Percentiles rank a stretch among this genome's conserved stretches.
phyloP scores from a whole-genome alignment of 2,329 filamentous ascomycete genomes.

The Aspergillus sp. region DNA sequence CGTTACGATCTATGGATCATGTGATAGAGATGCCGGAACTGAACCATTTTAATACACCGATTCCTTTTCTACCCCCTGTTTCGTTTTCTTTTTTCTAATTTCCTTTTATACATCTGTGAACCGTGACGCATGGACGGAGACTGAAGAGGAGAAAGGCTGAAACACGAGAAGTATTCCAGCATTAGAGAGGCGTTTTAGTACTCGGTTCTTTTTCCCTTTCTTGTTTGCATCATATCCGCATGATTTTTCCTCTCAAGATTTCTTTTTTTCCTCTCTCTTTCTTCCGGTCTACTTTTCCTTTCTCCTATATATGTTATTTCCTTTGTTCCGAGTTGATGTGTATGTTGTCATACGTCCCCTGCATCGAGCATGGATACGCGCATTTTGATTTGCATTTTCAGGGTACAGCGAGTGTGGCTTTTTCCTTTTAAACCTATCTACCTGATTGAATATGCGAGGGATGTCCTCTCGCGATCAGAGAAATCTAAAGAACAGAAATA shows the following conservation, averaged over 20 bases:
- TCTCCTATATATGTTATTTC: constrained; percentile 1
- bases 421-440: neutral
- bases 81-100: constrained; percentile 18
- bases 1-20: constrained; percentile 46
- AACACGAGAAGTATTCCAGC: constrained; percentile 26
- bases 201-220: constrained; percentile 11
- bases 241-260: constrained; percentile 14
- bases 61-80: constrained; percentile 12
- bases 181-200: constrained; percentile 32
- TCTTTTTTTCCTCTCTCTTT: constrained; percentile 2
- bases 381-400: constrained; percentile 24
- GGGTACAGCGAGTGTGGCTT: constrained; percentile 23
- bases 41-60: constrained; percentile 20
- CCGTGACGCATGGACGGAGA: constrained; percentile 9
- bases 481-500: too few species aligned
- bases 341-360: constrained; percentile 68
- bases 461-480: too few species aligned
- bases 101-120: constrained; percentile 13
- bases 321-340: constrained; percentile 66
- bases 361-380: constrained; percentile 20
- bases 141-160: constrained; percentile 18
- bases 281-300: constrained; percentile 11
- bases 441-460: neutral
- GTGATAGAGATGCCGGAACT: constrained; percentile 42
- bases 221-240: constrained; percentile 21